Conservation (phyloP, 805 yeast species). For the Pachysolen tannophilus region DNA sequence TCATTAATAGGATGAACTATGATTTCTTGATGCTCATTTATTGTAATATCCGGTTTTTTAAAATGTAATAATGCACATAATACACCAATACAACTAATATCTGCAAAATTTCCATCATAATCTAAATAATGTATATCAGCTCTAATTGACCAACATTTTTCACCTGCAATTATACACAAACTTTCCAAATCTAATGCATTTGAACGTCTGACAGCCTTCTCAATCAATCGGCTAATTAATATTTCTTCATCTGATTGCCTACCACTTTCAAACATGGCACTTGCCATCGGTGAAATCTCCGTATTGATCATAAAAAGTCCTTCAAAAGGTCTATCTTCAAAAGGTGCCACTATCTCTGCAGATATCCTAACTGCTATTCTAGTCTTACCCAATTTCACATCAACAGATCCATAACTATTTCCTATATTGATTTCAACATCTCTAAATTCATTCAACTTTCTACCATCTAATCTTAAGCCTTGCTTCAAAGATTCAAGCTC, state of each 20-base stretch:
- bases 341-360: conserved; percentile 71
- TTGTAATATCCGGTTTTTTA: conserved; percentile 74
- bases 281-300: conserved; percentile 86
- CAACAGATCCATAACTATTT: conserved; percentile 72
- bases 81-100: conserved; percentile 85
- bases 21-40: conserved; percentile 49
- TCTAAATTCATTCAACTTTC: conserved; percentile 57
- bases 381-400: conserved; percentile 72
- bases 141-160: conserved; percentile 82
- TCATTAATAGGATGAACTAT: conserved; percentile 67
- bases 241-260: conserved; percentile 74
- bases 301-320: conserved; percentile 80
- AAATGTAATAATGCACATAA: conserved; percentile 80
- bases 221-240: conserved; percentile 72
- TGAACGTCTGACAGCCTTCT: conserved; percentile 85
- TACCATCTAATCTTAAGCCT: conserved; percentile 61
- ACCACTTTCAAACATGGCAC: conserved; percentile 72
- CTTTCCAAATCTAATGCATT: conserved; percentile 88
- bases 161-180: conserved; percentile 84
- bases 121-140: conserved; percentile 87
- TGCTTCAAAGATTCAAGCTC: conserved; percentile 54
- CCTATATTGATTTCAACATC: conserved; percentile 58
- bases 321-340: conserved; percentile 89
- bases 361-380: conserved; percentile 63
- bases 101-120: conserved; percentile 90